Base-by-base conservation (phyloP, 2,329 filamentous ascomycete genomes). In the Cladophialophora yegresii region DNA sequence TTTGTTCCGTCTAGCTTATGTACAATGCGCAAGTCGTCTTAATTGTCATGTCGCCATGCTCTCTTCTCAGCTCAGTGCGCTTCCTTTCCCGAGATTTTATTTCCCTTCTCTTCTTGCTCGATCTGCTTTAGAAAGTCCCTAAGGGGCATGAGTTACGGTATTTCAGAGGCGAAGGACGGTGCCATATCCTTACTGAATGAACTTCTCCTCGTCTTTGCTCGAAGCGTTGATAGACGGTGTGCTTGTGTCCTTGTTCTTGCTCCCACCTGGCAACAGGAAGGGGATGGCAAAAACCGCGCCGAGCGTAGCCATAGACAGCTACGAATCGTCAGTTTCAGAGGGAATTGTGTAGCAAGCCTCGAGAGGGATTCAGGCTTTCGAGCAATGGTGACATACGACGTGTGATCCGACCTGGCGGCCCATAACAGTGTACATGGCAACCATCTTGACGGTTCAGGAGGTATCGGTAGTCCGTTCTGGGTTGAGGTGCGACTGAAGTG, bases 151-250 rank as follows among this genome's bases (percentile, higher is more conserved):
- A 58, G 56, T 36, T n/a, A 26, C 45, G 28, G 36, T 36, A 13
- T 36, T 12, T 10, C 16, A 54, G 33, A 26, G 28, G 53, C n/a
- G 32, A 51, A 23, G 16, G 10, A 58, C 49, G 60, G 63, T 23
- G 32, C 12, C n/a, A n/a, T 43, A 36, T 58, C 32, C 61, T 64
- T 84, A 89, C 86, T 87, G 84, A 74, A 89, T 86, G 77, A 88
- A 89, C 73, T 83, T 82, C 79, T 88, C 86, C 79, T 89, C 86
- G 71, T 88, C 86, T 77, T 87, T 87, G 79, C 84, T 87, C 73
- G 80, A 79, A 59, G 86, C 86, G 74, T 87, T 85, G 78, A 88
- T 85, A 49, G 85, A 83, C 61, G 86, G 86, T 65, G 77, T 78
- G 68, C 79, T 77, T 67, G 79, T 75, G 71, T 79, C 76, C 74